Evolutionary conservation across 495 filamentous ascomycete species (phyloP), one percentile per base, ranked within the genome.

Genomic region (Trichoderma virens): DNA sequence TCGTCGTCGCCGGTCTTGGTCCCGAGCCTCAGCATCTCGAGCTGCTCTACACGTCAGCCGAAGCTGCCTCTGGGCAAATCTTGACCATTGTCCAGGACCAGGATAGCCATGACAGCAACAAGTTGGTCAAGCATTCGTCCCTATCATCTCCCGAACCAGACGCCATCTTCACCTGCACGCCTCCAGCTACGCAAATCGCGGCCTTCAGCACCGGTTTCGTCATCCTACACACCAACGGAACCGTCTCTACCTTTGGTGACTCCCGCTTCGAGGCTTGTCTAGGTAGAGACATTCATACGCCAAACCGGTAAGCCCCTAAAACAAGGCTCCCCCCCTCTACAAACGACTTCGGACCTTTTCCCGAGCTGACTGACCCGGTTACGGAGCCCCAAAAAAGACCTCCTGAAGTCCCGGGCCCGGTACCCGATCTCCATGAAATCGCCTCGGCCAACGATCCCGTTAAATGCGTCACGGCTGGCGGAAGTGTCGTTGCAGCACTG

Each of bases 171-270:
- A 28, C 23, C 23, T 56, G 51, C 67, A 23, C 60, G 67, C 41
- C 62, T 72, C 47, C 59, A 65, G 66, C 78, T 39, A 62, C 66
- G n/a, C 80, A 86, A 56, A 66, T 88, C 1, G 67, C 78, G 30
- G 76, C 83, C 45, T 80, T 76, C 63, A 74, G 78, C 45, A 80
- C 81, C 20, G 73, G 79, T 13, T 88, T 87, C 70, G 76, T 73
- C 18, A 76, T 81, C 59, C 75, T 88, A 60, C 76, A 77, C 5
- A 60, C 72, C 5, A 71, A 69, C n/a, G 78, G 80, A 13, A 65
- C 73, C 13, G 83, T 88, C 28, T 81, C 76, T 65, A 86, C 80
- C 4, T 88, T 85, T 81, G 85, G 85, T 18, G 85, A 88, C 64
- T 74, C 76, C 39, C 76, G 85, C 35, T 85, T 83, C 69, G 68